Base-by-base conservation (phyloP, 257 asterid genomes). In the Jacaranda mimosifolia region DNA sequence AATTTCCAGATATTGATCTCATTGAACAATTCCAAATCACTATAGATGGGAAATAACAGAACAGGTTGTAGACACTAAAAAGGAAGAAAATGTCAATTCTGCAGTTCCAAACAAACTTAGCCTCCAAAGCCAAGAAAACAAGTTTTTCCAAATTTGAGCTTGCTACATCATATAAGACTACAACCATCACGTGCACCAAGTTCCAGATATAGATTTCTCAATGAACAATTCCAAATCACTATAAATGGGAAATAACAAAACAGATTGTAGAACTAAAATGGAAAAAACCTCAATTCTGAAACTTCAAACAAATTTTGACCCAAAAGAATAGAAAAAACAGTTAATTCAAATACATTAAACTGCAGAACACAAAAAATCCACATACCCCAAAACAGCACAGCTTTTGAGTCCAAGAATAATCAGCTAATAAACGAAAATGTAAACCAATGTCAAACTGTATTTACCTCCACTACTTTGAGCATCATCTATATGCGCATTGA, bases 401-500 rank as follows among this genome's bases (percentile, higher is more conserved):
- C 12, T 39, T 82, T 65, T 11, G 21, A 63, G 64, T 63, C 68
- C n/a, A 35, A 77, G 72, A 56, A 66, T 18, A 70, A 68, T 39
- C 36, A 70, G 68, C 67, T 63, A 69, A 64, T 73, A 38, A 80
- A 79, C 59, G 55, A 81, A 79, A 58, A 72, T 62, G 51, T 48
- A 11, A 36, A 70, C 65, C 13, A 68, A 65, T 68, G 73, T 53
- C 75, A 70, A 53, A 80, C 39, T 70, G 56, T 55, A 56, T 58
- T 69, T 96, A 96, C 99, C 99, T 89, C 99, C 99, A 81, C 86
- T 91, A 72, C 82, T 87, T 82, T 86, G 91, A 79, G 95, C 88
- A 80, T 87, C 96, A 72, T 83, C 86, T 75, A 96, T 66, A 80
- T 90, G 97, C 1, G 76, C 75, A 76, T 96, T 96, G 87, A 88